Evolutionary conservation across 2,329 filamentous ascomycete species (phyloP).

Genomic region (Rhynchosporium secalis): DNA sequence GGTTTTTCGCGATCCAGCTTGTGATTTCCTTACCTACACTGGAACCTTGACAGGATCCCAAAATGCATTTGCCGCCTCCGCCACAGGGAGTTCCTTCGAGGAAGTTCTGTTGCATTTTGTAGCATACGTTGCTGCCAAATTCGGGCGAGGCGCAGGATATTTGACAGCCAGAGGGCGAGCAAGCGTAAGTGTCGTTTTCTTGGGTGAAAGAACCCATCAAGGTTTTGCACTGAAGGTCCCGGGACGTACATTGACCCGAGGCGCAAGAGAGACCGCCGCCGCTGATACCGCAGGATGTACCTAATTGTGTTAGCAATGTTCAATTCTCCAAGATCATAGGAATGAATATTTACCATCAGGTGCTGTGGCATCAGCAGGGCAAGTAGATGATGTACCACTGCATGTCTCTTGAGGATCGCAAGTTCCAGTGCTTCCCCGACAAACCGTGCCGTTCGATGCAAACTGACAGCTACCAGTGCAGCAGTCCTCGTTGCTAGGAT

Average conservation of each 20-base stretch:
- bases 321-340: neutral
- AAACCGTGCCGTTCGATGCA: conserved; percentile 67
- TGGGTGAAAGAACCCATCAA: conserved; percentile 75
- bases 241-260: conserved; percentile 90
- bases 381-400: conserved; percentile 68
- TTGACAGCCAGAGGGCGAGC: conserved; percentile 69
- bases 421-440: conserved; percentile 72
- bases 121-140: conserved; percentile 66
- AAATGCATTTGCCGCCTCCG: conserved; percentile 75
- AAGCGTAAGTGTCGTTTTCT: conserved; percentile 78
- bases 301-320: conserved; percentile 30
- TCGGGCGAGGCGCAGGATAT: conserved; percentile 72
- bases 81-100: conserved; percentile 86
- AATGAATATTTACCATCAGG: conserved; percentile 56
- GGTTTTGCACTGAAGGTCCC: conserved; percentile 84
- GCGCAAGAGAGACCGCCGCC: conserved; percentile 65
- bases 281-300: conserved; percentile 62
- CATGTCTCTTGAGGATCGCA: conserved; percentile 89
- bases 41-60: conserved; percentile 74
- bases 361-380: conserved; percentile 70
- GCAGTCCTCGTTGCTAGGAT: conserved; percentile 79
- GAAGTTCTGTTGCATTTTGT: conserved; percentile 84
- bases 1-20: conserved; percentile 76
- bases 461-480: conserved; percentile 69
- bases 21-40: conserved; percentile 69